These are phyloP conservation scores for Citrullus mucosospermus DNA, from an alignment of 306 rosid species.

Conservation along the genomic window DNA sequence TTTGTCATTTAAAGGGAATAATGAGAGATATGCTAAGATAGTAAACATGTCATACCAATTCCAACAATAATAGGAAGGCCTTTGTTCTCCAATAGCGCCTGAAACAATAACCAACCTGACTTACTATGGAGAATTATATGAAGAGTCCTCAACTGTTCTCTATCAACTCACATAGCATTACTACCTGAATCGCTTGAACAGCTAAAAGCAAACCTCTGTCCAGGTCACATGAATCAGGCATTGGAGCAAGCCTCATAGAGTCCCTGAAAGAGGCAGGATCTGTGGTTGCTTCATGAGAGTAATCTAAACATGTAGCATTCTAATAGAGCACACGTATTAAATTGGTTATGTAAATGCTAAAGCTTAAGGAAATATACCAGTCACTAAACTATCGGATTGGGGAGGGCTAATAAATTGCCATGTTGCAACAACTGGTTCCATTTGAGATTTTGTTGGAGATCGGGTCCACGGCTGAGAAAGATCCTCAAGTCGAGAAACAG, in stretches of 20 bases:
- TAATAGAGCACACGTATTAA: background rate
- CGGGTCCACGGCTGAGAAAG: constrained; percentile 98
- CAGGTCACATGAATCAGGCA: constrained; percentile 94
- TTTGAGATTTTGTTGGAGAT: constrained; percentile 78
- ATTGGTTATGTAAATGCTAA: constrained; percentile 14
- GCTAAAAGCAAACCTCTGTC: constrained; percentile 98
- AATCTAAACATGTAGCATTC: constrained; percentile 22
- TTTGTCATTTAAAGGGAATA: background rate
- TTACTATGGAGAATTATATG: background rate
- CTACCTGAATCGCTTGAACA: constrained; percentile 96
- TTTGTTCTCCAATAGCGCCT: constrained; percentile 97
- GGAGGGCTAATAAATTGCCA: constrained; percentile 67
- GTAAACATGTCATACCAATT: constrained; percentile 47
- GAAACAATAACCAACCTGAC: constrained; percentile 23
- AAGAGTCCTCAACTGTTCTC: background rate
- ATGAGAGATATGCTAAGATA: background rate
- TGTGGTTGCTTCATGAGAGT: constrained; percentile 99
- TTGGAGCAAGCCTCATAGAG: constrained; percentile 74
- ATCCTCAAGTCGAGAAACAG: constrained; percentile 72
- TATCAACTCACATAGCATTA: constrained; percentile 14
- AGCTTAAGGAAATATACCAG: constrained; percentile 52
- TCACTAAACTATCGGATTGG: constrained; percentile 34
- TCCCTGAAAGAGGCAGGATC: constrained; percentile 98
- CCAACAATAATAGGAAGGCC: constrained; percentile 92
- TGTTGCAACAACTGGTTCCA: constrained; percentile 76